Base-by-base conservation (phyloP, 208 protist species). In the Trypanosoma vivax region DNA sequence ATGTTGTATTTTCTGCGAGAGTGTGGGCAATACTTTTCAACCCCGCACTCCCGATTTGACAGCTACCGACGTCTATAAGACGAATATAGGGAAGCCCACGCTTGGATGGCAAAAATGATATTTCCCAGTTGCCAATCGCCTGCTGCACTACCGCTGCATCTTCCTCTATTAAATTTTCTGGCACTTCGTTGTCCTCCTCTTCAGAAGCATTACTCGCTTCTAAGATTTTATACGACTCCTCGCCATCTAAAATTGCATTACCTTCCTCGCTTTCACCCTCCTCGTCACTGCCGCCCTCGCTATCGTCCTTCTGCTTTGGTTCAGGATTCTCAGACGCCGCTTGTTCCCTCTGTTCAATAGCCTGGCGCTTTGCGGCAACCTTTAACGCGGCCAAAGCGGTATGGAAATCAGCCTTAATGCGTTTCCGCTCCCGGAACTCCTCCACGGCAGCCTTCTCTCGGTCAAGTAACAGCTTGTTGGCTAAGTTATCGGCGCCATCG, bases 11-110 rank as follows among this genome's bases (percentile, higher is more conserved):
- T 21, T 59, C 62, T 28, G 30, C n/a, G 25, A 93, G 65, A 2
- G 61, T 52, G 11, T 60, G 55, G 13, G 74, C 67, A 19, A 93
- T 62, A n/a, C 57, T 39, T 40, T 71, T 64, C 14, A 88, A 33
- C 9, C 83, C 82, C 2, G 53, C 57, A 55, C 60, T 70, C 19
- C 68, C 67, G 53, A 93, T 79, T 45, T 66, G 52, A 50, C 82
- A 88, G 50, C 83, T 82, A 11, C 66, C 62, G 3, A 93, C 45
- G 53, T 93, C 83, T n/a, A 93, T 55, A 13, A 75, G 57, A 18
- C 60, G 54, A 16, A 93, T 28, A 6, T 73, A 73, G 34, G 69
- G 53, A 55, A 90, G 71, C 23, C 86, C 81, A 28, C 56, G 59
- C 50, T 89, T 88, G 2, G 48, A 56, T 25, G 61, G 60, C 18